Percentiles rank a stretch among this genome's conserved stretches.
These are phyloP conservation scores for Ochromonas danica DNA, from an alignment of 108 stramenopile genomes.

Conservation along the genomic window DNA sequence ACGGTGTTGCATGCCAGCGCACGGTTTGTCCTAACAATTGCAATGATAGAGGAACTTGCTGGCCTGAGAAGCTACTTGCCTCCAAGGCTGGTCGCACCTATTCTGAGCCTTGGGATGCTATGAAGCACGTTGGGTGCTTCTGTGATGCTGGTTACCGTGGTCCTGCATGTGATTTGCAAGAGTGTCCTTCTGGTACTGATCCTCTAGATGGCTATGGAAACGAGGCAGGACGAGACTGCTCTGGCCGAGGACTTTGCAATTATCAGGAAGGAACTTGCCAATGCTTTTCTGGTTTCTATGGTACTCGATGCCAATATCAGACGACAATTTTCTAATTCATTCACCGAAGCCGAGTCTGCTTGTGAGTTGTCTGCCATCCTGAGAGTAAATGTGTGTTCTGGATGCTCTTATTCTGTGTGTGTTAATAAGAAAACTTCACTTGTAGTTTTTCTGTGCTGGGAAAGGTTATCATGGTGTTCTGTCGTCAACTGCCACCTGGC, in stretches of 20 bases:
- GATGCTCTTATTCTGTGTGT: too few relatives aligned
- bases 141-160: conserved; percentile 32
- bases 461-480: too few relatives aligned
- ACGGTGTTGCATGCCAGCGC: conserved; percentile 31
- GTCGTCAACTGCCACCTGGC: too few relatives aligned
- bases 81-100: conserved; percentile 7
- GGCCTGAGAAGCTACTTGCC: conserved; percentile 20
- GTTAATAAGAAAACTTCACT: too few relatives aligned
- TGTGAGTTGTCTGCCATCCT: too few relatives aligned
- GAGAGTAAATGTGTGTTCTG: too few relatives aligned
- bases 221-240: conserved; percentile 43
- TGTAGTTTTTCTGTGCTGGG: too few relatives aligned
- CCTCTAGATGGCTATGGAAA: conserved; percentile 24
- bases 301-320: conserved; percentile 39
- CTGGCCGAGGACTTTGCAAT: conserved; percentile 50
- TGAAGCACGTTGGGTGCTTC: conserved; percentile 30
- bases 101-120: conserved; percentile 25
- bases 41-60: conserved; percentile 35
- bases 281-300: conserved; percentile 49
- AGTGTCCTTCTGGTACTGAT: conserved; percentile 37
- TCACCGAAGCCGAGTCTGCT: too few relatives aligned
- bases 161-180: conserved; percentile 35
- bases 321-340: conserved; percentile 41
- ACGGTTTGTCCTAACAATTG: conserved; percentile 32
- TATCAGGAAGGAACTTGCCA: conserved; percentile 44